Conservation (phyloP, 2,329 filamentous ascomycete species). For the Paecilomyces formosus region DNA sequence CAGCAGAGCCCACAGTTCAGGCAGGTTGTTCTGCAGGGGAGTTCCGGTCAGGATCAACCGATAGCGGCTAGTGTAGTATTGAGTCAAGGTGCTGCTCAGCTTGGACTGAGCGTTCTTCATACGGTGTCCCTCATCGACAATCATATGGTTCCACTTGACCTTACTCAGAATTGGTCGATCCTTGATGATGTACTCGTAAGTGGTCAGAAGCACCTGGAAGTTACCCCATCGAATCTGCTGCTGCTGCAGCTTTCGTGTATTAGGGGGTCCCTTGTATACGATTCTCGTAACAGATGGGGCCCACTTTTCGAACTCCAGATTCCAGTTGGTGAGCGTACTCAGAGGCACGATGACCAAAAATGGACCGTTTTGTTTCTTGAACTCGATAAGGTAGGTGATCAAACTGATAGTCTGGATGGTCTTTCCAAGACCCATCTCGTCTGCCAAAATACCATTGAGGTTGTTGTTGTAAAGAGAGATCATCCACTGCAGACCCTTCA, state of each 20-base stretch:
- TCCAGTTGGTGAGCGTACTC: constrained; percentile 98
- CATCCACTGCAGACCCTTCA: constrained; percentile 99
- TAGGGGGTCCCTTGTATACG: constrained; percentile 95
- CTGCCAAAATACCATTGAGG: constrained; percentile 94
- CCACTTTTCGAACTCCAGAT: constrained; percentile 98
- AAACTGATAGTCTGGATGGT: constrained; percentile 98
- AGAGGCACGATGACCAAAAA: constrained; percentile 95
- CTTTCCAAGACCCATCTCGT: constrained; percentile 99
- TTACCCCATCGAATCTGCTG: constrained; percentile 88
- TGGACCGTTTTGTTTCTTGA: constrained; percentile 83
- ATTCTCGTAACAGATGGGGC: constrained; percentile 78
- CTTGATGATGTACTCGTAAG: constrained; percentile 99
- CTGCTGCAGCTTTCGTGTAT: constrained; percentile 79
- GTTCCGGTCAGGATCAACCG: constrained; percentile 96
- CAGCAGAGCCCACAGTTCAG: constrained; percentile 93
- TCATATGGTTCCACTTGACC: constrained; percentile 99
- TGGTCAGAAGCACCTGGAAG: constrained; percentile 94
- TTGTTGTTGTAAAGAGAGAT: constrained; percentile 99
- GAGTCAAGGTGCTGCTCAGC: constrained; percentile 85
- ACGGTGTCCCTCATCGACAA: constrained; percentile 97
- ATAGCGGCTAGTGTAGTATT: constrained; percentile 92
- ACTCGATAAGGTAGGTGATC: constrained; percentile 94
- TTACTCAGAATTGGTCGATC: constrained; percentile 91
- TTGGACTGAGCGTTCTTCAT: constrained; percentile 99
- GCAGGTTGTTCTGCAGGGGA: constrained; percentile 91